Evolutionary conservation across 352 stramenopile genomes (phyloP), one percentile per base, ranked within the genome.

Genomic region (Pythium apleroticum): DNA sequence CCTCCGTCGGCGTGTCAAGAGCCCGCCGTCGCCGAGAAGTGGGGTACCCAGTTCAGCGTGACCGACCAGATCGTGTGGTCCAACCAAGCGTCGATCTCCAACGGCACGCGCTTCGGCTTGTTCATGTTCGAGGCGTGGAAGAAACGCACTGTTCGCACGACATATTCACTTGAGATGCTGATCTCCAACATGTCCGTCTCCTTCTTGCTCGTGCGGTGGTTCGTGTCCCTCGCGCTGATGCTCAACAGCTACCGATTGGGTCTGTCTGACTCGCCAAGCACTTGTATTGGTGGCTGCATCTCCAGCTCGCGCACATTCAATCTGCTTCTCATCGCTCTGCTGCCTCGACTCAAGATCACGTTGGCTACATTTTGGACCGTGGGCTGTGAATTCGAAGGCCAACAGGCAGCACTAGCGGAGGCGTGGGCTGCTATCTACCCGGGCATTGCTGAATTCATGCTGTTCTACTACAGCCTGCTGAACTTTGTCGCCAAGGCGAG

Each of bases 401-500:
- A 54, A 0, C 71, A 78, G 39, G 25, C 31, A 11, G 61, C 53
- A 8, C 46, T 78, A 1, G 19, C 22, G 4, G 49, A 73, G 12
- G 56, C 71, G 15, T 78, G 74, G 74, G 75, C 72, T 43, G 54
- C 67, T 15, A 68, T 75, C 27, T 80, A 80, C 33, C 70, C 73
- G 0, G 57, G 60, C 14, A 72, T 76, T 39, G 67, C 52, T 20
- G 65, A 76, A 15, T 31, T 74, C 9, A 19, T 76, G 12, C 24
- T 81, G 17, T 20, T 78, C 1, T 60, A 58, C 60, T 77, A 60
- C 45, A 75, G 69, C 35, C 9, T 74, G 1, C 60, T 77, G 0
- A 80, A 74, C 25, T 14, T 52, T 0, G 19, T 60, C 14, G 67
- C 54, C 22, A 65, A 68, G 45, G 15, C 72, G 1, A 8, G 30